Evolutionary conservation across 148 eudicot genomes (phyloP), one percentile per base, ranked within the genome.

Genomic region (Rhododendron molle): DNA sequence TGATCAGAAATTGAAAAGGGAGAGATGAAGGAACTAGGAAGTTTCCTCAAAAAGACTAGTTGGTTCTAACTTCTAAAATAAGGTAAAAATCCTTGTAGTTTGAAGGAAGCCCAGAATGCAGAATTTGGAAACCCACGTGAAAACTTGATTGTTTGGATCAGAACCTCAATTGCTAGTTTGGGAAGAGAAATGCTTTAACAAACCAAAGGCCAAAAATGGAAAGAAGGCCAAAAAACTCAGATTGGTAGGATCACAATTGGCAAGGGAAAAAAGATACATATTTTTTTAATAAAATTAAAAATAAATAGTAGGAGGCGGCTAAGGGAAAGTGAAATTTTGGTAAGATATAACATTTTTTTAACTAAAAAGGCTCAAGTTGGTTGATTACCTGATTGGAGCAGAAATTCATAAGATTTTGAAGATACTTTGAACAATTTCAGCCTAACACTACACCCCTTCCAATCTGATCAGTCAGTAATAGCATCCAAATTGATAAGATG

Each of bases 321-420:
- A 58, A 6, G 20, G n/a, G n/a, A 58, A 58, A 7, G 65, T 58
- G 65, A 5, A 58, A 58, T 5, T 58, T 58, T 58, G 26, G 65
- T 20, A 18, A 18, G n/a, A 58, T 4, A 18, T 5, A 18, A 15
- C 0, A 15, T 54, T 54, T 54, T 16, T 16, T 56, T 11, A 50
- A 50, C 0, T 50, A 50, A 50, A 13, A 50, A 11, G 14, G 54
- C 54, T 50, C 16, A 56, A 16, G 62, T 56, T 18, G 67, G 67
- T 60, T 60, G 26, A 8, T 38, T 38, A 38, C 40, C 4, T 38
- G 44, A 23, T 62, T 62, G 26, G 69, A 62, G 28, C 28, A 62
- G 12, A 62, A 62, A 62, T 62, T 62, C 28, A 14, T 91, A 84
- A 90, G 95, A 91, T 91, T 95, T 95, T 73, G 91, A 86, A 7